Percentiles rank a stretch among this genome's conserved stretches.
phyloP scores from a whole-genome alignment of 192 early-diverging fungal species.

The Backusella psychrophila region DNA sequence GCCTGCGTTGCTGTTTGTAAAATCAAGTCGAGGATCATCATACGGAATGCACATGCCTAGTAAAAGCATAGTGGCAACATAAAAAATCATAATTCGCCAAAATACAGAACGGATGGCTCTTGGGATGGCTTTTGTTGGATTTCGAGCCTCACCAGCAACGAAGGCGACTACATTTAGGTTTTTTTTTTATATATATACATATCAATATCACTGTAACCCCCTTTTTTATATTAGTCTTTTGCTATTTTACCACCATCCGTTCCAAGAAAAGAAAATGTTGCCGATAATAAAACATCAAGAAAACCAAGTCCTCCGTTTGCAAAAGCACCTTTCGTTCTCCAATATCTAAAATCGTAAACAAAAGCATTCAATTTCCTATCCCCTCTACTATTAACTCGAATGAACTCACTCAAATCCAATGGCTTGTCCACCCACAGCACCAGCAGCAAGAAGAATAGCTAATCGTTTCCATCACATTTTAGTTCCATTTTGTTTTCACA shows the following conservation, averaged over 20 bases:
- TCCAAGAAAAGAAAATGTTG: slow-evolving; percentile 83
- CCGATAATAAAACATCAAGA: slow-evolving; percentile 63
- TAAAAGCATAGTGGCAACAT: slow-evolving; percentile 71
- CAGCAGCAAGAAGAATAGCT: slow-evolving; percentile 59
- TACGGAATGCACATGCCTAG: slow-evolving; percentile 76
- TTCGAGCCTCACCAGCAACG: slow-evolving; percentile 84
- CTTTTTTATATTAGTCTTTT: no score
- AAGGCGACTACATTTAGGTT: slow-evolving; percentile 57
- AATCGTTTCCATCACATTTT: neutral
- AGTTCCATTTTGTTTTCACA: neutral
- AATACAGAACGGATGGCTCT: slow-evolving; percentile 73
- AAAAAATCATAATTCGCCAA: slow-evolving; percentile 84
- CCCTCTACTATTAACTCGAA: neutral
- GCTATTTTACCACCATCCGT: slow-evolving; percentile 60
- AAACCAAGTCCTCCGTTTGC: slow-evolving; percentile 55
- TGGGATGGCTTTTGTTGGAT: slow-evolving; percentile 76
- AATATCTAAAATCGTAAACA: slow-evolving; percentile 48
- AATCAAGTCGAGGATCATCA: slow-evolving; percentile 50
- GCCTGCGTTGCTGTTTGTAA: slow-evolving; percentile 36
- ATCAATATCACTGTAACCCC: no score
- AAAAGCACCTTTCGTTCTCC: slow-evolving; percentile 61
- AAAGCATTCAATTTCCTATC: neutral
- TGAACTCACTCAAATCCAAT: slow-evolving; percentile 40
- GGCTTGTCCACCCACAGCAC: slow-evolving; percentile 48
- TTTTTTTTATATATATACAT: no score